Evolutionary conservation across 352 stramenopile genomes (phyloP), one percentile per base, ranked within the genome.

Genomic region (Pythium biforme): DNA sequence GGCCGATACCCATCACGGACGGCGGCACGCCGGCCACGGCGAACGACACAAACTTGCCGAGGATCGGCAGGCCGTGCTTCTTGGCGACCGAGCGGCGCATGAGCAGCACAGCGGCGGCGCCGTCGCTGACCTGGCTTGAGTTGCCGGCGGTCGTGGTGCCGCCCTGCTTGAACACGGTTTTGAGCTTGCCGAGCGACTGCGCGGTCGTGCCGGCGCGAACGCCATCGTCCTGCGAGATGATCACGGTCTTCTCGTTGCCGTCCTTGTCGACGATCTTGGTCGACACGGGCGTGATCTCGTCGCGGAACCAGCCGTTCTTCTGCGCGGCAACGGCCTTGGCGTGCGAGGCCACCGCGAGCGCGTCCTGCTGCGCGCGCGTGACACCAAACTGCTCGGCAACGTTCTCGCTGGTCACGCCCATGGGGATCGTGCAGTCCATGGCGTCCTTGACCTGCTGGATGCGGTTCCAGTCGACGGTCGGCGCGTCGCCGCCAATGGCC

Each of bases 391-490:
- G 74, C 55, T 89, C 80, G 2, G 88, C 89, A 31, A 96, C 84
- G 61, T 94, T 94, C 66, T 96, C 89, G 61, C 83, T 90, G 43
- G 86, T 95, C 29, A 94, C 80, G 45, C 87, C 87, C 87, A 95
- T 95, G 23, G 86, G 85, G 31, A 93, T 72, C 0, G 79, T 89
- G 70, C 85, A 93, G 75, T 92, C 86, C 72, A 88, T 92, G 29
- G 83, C 83, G 59, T 88, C 80, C 63, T 89, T 73, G 43, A 88
- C 69, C 22, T 62, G 39, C 54, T 68, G 59, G 17, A 88, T 46
- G 29, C 67, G 63, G 29, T 90, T 74, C 82, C 82, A 89, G 68
- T 81, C 76, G 26, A 89, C 79, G 4, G 76, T 86, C 17, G 80
- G 77, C 2, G 66, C 56, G 60, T 90, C 78, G 25, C 70, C 62